Percentiles rank a stretch among this genome's conserved stretches.
Evolutionary conservation across 2,329 filamentous ascomycete species (phyloP).

Genomic region (Xylariaceae sp.): DNA sequence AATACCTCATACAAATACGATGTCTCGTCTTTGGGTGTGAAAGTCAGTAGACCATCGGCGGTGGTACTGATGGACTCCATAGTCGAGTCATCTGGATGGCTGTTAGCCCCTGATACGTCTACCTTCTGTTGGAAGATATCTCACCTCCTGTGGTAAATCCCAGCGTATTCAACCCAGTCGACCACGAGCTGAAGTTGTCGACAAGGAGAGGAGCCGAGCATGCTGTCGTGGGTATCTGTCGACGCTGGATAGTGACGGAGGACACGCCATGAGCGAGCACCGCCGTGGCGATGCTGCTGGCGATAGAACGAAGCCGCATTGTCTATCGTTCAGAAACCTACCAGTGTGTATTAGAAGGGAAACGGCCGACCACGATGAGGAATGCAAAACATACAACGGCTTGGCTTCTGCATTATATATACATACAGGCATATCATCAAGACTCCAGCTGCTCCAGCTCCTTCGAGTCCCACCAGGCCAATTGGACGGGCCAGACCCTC

Average conservation of each 20-base stretch:
- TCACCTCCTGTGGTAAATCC: constrained; percentile 29
- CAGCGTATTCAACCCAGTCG: constrained; percentile 22
- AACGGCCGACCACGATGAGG: not conserved
- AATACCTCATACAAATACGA: constrained; percentile 32
- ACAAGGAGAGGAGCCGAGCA: constrained; percentile 32
- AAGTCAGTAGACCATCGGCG: constrained; percentile 23
- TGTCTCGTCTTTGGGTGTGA: constrained; percentile 22
- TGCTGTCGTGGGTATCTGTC: constrained; percentile 13
- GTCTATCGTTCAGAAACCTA: constrained; percentile 15
- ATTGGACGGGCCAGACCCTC: constrained; percentile 17
- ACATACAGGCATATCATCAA: too few species aligned
- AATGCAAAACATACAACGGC: not conserved
- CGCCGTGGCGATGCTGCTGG: constrained; percentile 22
- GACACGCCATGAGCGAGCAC: constrained; percentile 23
- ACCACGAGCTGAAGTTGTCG: constrained; percentile 33
- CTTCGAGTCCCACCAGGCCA: constrained; percentile 12
- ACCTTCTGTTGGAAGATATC: constrained; percentile 1
- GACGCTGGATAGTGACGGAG: constrained; percentile 16
- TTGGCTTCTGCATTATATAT: not conserved
- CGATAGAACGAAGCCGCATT: constrained; percentile 24
- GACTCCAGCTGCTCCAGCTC: not conserved
- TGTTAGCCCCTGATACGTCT: constrained; percentile 4
- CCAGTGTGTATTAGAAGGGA: not conserved
- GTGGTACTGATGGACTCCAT: constrained; percentile 24
- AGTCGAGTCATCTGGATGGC: constrained; percentile 27